Percentiles rank a stretch among this genome's conserved stretches.
phyloP scores from a whole-genome alignment of 2,329 filamentous ascomycete genomes.

The Fusarium mexicanum region DNA sequence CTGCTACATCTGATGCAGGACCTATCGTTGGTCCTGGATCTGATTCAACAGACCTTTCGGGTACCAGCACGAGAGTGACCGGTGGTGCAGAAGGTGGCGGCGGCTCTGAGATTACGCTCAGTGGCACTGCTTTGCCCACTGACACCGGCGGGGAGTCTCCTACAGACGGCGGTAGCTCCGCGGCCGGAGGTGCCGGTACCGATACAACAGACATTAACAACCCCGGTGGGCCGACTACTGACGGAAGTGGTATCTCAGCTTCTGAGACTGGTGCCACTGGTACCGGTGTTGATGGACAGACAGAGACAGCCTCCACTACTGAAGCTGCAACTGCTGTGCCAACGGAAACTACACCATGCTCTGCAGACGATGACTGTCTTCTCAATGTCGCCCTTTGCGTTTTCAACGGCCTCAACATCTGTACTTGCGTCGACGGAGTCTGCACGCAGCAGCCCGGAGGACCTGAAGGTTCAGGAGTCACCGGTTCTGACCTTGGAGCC shows the following conservation, averaged over 20 bases:
- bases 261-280: neutral
- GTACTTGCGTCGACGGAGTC: slow-evolving; percentile 4
- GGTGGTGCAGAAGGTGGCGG: neutral
- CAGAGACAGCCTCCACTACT: neutral
- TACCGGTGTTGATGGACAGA: neutral
- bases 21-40: neutral
- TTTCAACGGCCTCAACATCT: neutral
- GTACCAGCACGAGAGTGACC: neutral
- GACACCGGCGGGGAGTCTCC: neutral
- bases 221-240: neutral
- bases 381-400: slow-evolving; percentile 4
- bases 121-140: neutral
- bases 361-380: slow-evolving; percentile 4
- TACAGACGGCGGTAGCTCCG: neutral
- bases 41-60: neutral
- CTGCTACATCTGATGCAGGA: neutral
- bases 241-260: neutral
- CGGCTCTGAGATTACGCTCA: neutral
- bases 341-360: neutral
- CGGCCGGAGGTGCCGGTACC: neutral
- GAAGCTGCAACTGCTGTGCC: neutral
- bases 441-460: slow-evolving; percentile 6
- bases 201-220: neutral
- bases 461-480: neutral
- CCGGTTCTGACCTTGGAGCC: neutral